Conservation (phyloP, 2,329 filamentous ascomycete genomes). For the Monosporascus sp. region DNA sequence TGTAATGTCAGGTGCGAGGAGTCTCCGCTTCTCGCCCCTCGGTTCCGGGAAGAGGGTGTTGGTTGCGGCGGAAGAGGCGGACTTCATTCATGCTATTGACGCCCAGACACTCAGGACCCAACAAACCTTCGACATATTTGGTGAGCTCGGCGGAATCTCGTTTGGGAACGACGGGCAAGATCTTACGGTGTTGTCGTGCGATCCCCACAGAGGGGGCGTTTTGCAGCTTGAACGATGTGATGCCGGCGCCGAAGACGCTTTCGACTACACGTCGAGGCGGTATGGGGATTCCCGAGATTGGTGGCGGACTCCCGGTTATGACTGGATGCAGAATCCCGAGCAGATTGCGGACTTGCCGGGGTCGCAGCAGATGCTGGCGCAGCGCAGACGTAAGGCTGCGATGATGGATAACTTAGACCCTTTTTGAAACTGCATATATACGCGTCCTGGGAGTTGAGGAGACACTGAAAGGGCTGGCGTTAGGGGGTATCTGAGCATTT, state of each 20-base stretch:
- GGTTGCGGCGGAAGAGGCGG: constrained; percentile 70
- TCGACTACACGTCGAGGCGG: constrained; percentile 11
- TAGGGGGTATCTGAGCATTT: not conserved
- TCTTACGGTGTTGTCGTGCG: constrained; percentile 63
- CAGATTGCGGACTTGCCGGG: constrained; percentile 14
- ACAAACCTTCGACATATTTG: constrained; percentile 70
- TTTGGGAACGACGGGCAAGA: constrained; percentile 64
- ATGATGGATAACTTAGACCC: constrained; percentile 13
- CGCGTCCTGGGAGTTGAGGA: not conserved
- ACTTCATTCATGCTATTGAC: constrained; percentile 67
- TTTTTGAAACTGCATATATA: constrained; percentile 4
- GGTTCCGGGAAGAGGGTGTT: constrained; percentile 64
- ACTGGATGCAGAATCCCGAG: constrained; percentile 22
- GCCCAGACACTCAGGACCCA: constrained; percentile 58
- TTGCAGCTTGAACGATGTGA: constrained; percentile 54
- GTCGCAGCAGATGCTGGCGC: constrained; percentile 20
- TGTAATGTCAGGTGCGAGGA: constrained; percentile 64
- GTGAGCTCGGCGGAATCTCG: constrained; percentile 64
- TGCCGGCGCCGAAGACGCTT: constrained; percentile 28
- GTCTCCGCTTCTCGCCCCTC: constrained; percentile 65
- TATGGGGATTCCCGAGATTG: constrained; percentile 6
- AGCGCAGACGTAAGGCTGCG: constrained; percentile 23
- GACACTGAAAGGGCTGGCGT: not conserved
- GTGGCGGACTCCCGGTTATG: constrained; percentile 17
- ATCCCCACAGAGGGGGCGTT: constrained; percentile 61